Conservation (phyloP, 495 filamentous ascomycete genomes). For the Parathielavia hyrcaniae region DNA sequence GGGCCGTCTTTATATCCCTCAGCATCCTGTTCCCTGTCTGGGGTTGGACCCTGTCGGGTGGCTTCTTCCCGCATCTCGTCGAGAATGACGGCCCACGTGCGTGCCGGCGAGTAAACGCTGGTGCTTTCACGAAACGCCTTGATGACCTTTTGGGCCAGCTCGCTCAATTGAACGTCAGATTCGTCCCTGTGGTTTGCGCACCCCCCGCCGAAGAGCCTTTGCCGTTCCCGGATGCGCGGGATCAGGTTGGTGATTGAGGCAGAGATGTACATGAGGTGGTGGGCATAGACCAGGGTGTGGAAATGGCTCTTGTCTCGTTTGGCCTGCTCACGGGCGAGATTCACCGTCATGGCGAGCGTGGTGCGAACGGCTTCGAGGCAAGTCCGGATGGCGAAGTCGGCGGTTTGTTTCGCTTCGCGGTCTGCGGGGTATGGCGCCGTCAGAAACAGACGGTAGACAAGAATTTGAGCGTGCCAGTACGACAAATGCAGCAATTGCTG, state of each 20-base stretch:
- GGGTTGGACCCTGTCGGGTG: constrained; percentile 7
- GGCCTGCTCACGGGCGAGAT: constrained; percentile 12
- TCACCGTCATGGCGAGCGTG: constrained; percentile 29
- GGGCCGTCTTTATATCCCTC: neutral
- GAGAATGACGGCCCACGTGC: constrained; percentile 21
- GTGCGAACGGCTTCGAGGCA: constrained; percentile 36
- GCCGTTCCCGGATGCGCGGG: constrained; percentile 12
- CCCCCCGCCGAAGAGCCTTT: constrained; percentile 6
- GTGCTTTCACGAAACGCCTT: constrained; percentile 13
- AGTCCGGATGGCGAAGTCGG: constrained; percentile 31
- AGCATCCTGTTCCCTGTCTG: neutral
- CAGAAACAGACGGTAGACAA: constrained; percentile 32
- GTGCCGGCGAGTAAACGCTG: constrained; percentile 17
- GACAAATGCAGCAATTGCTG: constrained; percentile 49
- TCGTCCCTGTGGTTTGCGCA: constrained; percentile 3
- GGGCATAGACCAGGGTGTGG: constrained; percentile 19
- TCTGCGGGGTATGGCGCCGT: constrained; percentile 27
- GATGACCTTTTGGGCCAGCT: constrained; percentile 14
- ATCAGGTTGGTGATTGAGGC: constrained; percentile 9
- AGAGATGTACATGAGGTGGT: constrained; percentile 22
- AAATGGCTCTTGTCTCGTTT: constrained; percentile 22
- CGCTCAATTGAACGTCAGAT: constrained; percentile 9
- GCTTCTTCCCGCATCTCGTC: constrained; percentile 22
- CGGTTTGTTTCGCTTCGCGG: constrained; percentile 23
- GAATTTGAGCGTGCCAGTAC: constrained; percentile 50